Evolutionary conservation across 2,329 filamentous ascomycete species (phyloP), one percentile per base, ranked within the genome.

Genomic region (Claviceps paspali): DNA sequence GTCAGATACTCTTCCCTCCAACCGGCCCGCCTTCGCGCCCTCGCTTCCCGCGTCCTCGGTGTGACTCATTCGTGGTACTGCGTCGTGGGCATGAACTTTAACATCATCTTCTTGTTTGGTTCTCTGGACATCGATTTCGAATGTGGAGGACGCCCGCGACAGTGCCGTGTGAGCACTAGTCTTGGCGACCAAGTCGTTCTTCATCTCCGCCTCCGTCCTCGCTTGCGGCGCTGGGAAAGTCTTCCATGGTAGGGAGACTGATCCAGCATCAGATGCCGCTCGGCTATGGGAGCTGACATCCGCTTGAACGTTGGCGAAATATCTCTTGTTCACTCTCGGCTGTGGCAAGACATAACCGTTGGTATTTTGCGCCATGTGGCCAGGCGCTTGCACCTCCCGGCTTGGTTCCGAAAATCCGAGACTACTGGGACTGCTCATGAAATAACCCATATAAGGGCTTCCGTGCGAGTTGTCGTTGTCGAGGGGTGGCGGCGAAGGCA

Each of bases 31-130:
- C 8, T 29, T 14, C 14, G 15, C 28, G 27, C n/a, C 5, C 5
- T 3, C 4, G 5, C 19, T 22, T n/a, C 22, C 6, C 6, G 10
- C n/a, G 19, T 23, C 3, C 2, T 23, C 14, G 14, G 14, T 8
- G 8, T 32, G 35, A 6, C 37, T 44, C 19, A 48, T 33, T 18
- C 46, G 42, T 3, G 58, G 56, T 18, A 50, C 53, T 12, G 55
- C 54, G 24, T 53, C 47, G 43, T 62, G 60, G 6, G 62, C 44
- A 38, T 59, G 52, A 6, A 57, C 53, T 15, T 50, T 48, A 40
- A 12, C 42, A 38, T 39, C 38, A 40, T n/a, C 24, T 10, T 27
- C 30, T 14, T 29, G 26, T 24, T 38, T 26, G 29, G 38, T 26
- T 29, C 30, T 31, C 21, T 7, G 2, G 1, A 33, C 18, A n/a